Evolutionary conservation across 208 protist species (phyloP).

Genomic region (Acanthamoeba royreba): DNA sequence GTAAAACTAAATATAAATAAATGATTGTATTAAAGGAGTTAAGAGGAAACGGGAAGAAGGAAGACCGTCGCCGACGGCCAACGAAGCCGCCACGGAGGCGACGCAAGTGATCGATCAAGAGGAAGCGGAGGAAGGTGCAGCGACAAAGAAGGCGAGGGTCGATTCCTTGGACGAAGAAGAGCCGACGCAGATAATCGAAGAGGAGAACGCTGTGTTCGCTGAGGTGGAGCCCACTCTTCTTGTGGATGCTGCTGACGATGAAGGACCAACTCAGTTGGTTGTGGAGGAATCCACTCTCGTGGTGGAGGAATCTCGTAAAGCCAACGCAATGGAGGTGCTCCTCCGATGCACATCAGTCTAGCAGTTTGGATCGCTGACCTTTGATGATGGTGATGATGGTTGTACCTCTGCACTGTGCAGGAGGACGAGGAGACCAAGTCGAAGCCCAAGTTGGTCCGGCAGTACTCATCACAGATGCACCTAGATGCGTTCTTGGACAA

Average conservation of each 20-base stretch:
- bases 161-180: no score
- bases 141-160: not conserved
- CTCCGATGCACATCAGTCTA: no score
- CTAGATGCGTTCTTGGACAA: not conserved
- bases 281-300: not conserved
- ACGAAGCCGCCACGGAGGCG: no score
- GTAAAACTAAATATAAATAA: not conserved
- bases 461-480: not conserved
- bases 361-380: no score
- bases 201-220: not conserved
- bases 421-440: no score
- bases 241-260: not conserved
- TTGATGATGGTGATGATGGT: no score
- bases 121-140: not conserved
- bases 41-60: not conserved
- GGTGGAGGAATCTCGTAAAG: no score
- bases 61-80: no score
- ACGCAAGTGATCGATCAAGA: not conserved
- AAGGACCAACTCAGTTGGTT: not conserved
- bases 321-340: no score
- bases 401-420: no score
- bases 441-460: not conserved
- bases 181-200: not conserved
- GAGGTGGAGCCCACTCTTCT: not conserved
- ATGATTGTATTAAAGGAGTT: not conserved